phyloP scores from a whole-genome alignment of 148 eudicot species.

The Bassia scoparia region DNA sequence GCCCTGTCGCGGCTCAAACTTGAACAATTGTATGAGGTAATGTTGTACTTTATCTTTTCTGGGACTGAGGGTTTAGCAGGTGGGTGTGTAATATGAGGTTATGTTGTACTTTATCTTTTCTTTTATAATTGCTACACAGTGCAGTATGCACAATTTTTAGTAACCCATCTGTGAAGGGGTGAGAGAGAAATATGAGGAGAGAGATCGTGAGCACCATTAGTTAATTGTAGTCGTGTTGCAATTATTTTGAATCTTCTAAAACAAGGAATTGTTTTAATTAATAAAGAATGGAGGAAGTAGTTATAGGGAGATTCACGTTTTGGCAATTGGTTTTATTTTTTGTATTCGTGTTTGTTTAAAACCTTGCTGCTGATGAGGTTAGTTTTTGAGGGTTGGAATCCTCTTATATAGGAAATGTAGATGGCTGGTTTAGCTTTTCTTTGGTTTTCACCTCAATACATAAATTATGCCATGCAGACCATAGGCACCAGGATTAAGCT shows the following conservation, averaged over 20 bases:
- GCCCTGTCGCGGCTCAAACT: too few species aligned
- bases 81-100: not conserved
- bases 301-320: not conserved
- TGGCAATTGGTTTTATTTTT: not conserved
- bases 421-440: not conserved
- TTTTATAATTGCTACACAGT: too few species aligned
- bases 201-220: too few species aligned
- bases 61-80: not conserved
- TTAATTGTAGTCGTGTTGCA: too few species aligned
- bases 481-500: slow-evolving; percentile 86
- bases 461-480: slow-evolving; percentile 43
- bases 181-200: too few species aligned
- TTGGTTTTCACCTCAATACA: slow-evolving; percentile 8
- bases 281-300: too few species aligned
- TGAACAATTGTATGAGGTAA: too few species aligned
- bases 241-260: too few species aligned
- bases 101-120: not conserved
- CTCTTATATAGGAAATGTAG: not conserved
- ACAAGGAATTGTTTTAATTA: too few species aligned
- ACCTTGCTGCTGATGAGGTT: not conserved
- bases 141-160: too few species aligned
- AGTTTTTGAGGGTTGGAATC: not conserved
- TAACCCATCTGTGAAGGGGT: too few species aligned
- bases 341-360: not conserved
- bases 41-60: not conserved